Evolutionary conservation across 345 rosid genomes (phyloP).

Genomic region (Eucalyptus victrix): DNA sequence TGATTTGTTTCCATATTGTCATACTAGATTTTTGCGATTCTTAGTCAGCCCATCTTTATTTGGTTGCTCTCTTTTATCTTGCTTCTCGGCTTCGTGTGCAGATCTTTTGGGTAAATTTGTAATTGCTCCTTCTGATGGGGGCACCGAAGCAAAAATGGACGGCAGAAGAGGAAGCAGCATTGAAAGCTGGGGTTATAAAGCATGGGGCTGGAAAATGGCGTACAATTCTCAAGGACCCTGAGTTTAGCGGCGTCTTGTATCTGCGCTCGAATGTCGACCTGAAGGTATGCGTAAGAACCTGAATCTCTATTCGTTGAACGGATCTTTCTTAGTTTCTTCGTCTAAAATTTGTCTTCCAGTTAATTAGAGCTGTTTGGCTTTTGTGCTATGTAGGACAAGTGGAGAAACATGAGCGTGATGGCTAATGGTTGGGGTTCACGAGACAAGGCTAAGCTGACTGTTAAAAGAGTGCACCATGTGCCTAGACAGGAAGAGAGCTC

Average conservation of each 20-base stretch:
- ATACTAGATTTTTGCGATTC: background rate
- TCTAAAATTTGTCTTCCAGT: background rate
- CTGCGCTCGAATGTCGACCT: conserved; percentile 97
- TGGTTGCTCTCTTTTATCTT: background rate
- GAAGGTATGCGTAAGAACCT: conserved; percentile 31
- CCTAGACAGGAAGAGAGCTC: conserved; percentile 53
- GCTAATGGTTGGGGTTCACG: conserved; percentile 92
- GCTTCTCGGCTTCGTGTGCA: background rate
- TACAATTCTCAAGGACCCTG: conserved; percentile 94
- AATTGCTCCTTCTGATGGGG: conserved; percentile 43
- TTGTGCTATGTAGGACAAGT: conserved; percentile 62
- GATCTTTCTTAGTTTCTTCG: background rate
- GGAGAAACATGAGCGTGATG: conserved; percentile 99
- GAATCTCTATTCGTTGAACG: background rate
- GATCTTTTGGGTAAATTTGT: background rate
- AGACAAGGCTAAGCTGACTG: conserved; percentile 61
- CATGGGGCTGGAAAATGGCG: conserved; percentile 99
- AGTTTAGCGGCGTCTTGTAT: conserved; percentile 72
- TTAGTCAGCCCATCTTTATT: background rate
- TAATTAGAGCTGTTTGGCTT: background rate
- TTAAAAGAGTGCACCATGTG: conserved; percentile 43
- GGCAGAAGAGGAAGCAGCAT: conserved; percentile 88
- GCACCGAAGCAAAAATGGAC: conserved; percentile 99
- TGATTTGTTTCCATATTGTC: background rate
- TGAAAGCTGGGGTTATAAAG: conserved; percentile 87